phyloP scores from a whole-genome alignment of 768 basidiomycete species.

The Austroboletus eburneus region DNA sequence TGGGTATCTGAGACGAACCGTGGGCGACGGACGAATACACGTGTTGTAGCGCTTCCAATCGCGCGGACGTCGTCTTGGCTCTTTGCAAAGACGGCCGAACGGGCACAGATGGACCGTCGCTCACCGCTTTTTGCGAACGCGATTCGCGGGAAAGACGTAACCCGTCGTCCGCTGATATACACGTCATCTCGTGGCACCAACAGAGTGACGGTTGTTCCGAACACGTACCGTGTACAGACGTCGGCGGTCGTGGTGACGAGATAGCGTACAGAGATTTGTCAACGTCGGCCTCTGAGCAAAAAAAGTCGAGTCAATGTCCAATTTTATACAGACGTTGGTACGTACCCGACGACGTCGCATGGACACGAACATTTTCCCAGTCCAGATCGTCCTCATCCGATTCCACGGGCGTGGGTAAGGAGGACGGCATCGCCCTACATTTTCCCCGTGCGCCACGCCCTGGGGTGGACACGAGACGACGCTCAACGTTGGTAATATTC shows the following conservation, averaged over 20 bases:
- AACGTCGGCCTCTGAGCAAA: constrained; percentile 17
- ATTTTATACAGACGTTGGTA: neutral
- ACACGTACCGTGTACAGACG: neutral
- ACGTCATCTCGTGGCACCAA: no score
- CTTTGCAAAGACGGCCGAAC: constrained; percentile 28
- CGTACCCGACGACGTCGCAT: constrained; percentile 21
- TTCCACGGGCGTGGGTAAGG: constrained; percentile 1
- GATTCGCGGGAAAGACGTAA: neutral
- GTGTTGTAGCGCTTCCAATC: constrained; percentile 41
- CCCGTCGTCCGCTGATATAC: no score
- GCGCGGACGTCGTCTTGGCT: constrained; percentile 38
- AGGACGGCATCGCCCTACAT: neutral
- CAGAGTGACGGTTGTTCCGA: no score
- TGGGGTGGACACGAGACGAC: neutral
- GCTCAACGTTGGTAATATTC: neutral
- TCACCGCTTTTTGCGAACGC: constrained; percentile 1
- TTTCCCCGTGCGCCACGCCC: neutral
- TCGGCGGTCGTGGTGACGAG: constrained; percentile 3
- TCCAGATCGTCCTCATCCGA: constrained; percentile 26
- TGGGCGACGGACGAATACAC: constrained; percentile 41
- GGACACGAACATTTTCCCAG: constrained; percentile 28
- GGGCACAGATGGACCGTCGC: constrained; percentile 4
- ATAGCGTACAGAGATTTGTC: constrained; percentile 14
- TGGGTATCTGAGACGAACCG: constrained; percentile 45
- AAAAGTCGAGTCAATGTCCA: neutral